Percentiles rank a stretch among this genome's conserved stretches.
phyloP scores from a whole-genome alignment of 2,329 filamentous ascomycete genomes.

The Cryphonectria carpinicola region DNA sequence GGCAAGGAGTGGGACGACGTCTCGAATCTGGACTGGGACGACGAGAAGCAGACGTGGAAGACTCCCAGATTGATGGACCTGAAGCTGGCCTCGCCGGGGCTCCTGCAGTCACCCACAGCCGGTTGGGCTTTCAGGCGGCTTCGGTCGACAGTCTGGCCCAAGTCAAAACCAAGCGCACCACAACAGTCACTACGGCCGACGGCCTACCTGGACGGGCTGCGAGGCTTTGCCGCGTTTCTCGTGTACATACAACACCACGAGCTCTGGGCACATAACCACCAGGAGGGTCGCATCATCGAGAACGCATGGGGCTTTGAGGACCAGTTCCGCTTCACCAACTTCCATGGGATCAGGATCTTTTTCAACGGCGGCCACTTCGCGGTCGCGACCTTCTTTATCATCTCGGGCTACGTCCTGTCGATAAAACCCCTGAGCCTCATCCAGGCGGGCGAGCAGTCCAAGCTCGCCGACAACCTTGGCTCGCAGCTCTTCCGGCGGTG shows the following conservation, averaged over 20 bases:
- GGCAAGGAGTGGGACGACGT: slow-evolving; percentile 41
- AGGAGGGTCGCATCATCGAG: slow-evolving; percentile 49
- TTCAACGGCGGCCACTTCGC: slow-evolving; percentile 66
- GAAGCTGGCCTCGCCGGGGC: slow-evolving; percentile 32
- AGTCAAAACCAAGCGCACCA: slow-evolving; percentile 14
- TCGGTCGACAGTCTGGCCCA: slow-evolving; percentile 26
- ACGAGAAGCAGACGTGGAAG: slow-evolving; percentile 32
- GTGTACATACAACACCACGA: slow-evolving; percentile 68
- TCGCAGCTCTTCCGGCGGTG: slow-evolving; percentile 55
- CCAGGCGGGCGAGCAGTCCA: slow-evolving; percentile 45
- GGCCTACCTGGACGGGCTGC: slow-evolving; percentile 67
- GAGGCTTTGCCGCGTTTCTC: slow-evolving; percentile 68
- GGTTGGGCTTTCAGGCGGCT: slow-evolving; percentile 24
- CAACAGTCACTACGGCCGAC: slow-evolving; percentile 49
- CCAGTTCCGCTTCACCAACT: slow-evolving; percentile 51
- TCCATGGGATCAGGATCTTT: slow-evolving; percentile 63
- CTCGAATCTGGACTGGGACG: slow-evolving; percentile 32
- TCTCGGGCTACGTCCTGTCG: slow-evolving; percentile 61
- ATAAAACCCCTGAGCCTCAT: slow-evolving; percentile 53
- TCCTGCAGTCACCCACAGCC: slow-evolving; percentile 21
- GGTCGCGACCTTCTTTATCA: slow-evolving; percentile 60
- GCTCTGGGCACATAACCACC: slow-evolving; percentile 56
- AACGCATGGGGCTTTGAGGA: slow-evolving; percentile 56
- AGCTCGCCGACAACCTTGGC: slow-evolving; percentile 48
- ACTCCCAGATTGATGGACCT: slow-evolving; percentile 30